Percentiles rank a stretch among this genome's conserved stretches.
phyloP scores from a whole-genome alignment of 495 filamentous ascomycete species.

The Trichoderma erinaceum region DNA sequence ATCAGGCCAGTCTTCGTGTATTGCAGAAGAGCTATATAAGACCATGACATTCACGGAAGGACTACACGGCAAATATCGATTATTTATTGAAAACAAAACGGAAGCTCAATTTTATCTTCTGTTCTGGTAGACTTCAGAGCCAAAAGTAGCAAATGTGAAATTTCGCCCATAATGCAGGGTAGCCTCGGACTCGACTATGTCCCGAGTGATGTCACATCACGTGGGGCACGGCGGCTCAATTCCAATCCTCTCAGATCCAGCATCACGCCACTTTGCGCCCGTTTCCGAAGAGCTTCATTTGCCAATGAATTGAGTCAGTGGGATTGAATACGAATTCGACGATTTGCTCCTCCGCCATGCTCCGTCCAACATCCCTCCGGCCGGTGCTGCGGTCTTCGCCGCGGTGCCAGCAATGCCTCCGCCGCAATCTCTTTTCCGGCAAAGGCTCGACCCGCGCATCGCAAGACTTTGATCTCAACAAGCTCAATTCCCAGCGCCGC shows the following conservation, averaged over 20 bases:
- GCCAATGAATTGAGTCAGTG: conserved; percentile 4
- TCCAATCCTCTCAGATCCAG: neutral
- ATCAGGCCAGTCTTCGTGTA: too few relatives aligned
- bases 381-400: conserved; percentile 21
- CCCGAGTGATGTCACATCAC: conserved; percentile 9
- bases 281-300: neutral
- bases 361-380: conserved; percentile 24
- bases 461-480: conserved; percentile 41
- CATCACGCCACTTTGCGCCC: conserved; percentile 1
- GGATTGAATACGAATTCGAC: neutral
- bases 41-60: too few relatives aligned
- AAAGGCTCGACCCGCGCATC: conserved; percentile 26
- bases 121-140: neutral
- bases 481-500: conserved; percentile 32
- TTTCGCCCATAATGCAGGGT: neutral
- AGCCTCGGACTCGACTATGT: neutral
- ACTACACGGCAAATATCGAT: too few relatives aligned
- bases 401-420: conserved; percentile 16
- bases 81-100: too few relatives aligned
- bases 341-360: conserved; percentile 19
- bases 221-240: neutral
- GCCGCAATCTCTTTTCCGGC: conserved; percentile 34
- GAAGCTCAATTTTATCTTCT: too few relatives aligned
- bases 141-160: neutral
- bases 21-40: too few relatives aligned